Percentiles rank a stretch among this genome's conserved stretches.
Conservation (phyloP, 768 basidiomycete species). For the Boletus subparvulus region DNA sequence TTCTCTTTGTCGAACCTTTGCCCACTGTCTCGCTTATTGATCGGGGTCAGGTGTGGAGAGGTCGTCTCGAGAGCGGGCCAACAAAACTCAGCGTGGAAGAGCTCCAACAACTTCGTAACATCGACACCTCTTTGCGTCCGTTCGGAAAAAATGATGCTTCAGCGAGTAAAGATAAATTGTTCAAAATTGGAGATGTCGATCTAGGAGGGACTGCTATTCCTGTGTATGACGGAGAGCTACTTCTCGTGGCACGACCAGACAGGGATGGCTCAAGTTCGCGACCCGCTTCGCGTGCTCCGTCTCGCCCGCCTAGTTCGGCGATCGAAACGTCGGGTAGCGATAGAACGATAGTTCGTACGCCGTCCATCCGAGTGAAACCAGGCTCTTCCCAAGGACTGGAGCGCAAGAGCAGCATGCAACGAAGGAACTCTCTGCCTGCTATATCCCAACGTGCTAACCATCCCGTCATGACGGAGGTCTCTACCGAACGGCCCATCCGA, state of each 20-base stretch:
- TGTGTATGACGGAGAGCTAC: slow-evolving; percentile 70
- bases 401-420: slow-evolving; percentile 72
- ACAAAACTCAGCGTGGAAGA: slow-evolving; percentile 51
- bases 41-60: slow-evolving; percentile 59
- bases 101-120: slow-evolving; percentile 53
- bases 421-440: slow-evolving; percentile 77
- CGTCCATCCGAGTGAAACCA: slow-evolving; percentile 79
- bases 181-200: slow-evolving; percentile 43
- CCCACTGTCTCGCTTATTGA: slow-evolving; percentile 70
- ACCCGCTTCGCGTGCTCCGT: slow-evolving; percentile 60
- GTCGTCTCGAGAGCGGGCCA: slow-evolving; percentile 65
- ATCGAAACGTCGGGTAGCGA: slow-evolving; percentile 40
- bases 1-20: slow-evolving; percentile 75
- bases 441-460: slow-evolving; percentile 62
- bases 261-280: slow-evolving; percentile 48
- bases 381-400: slow-evolving; percentile 66
- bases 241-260: slow-evolving; percentile 62
- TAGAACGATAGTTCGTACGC: slow-evolving; percentile 53
- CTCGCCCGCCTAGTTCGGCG: slow-evolving; percentile 69
- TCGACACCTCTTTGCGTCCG: slow-evolving; percentile 46
- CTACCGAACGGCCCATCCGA: slow-evolving; percentile 69
- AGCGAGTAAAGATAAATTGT: slow-evolving; percentile 26
- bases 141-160: slow-evolving; percentile 17
- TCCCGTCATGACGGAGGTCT: slow-evolving; percentile 58
- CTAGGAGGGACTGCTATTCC: slow-evolving; percentile 70